Evolutionary conservation across 768 basidiomycete genomes (phyloP), one percentile per base, ranked within the genome.

Genomic region (Phanerochaete carnosa): DNA sequence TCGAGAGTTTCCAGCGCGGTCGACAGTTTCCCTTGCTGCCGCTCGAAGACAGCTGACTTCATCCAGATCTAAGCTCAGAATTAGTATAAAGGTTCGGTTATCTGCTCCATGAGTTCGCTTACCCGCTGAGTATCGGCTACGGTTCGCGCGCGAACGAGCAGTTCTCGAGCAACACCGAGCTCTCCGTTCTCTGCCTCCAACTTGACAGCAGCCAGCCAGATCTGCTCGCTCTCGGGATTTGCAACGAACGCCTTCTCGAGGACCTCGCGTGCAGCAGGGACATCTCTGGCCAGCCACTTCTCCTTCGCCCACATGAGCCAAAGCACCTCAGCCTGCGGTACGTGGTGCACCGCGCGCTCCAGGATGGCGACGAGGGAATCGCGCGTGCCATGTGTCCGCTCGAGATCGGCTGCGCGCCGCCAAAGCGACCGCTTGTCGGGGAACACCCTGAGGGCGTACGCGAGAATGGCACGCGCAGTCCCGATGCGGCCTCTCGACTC

Each of bases 291-390:
- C 16, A 94, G 70, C 96, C 96, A 99, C 72, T 94, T 92, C 77
- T 98, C 96, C 75, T 99, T 99, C 2, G 96, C 97, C 54, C 89
- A 84, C 95, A 98, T 98, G 32, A 98, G 82, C 97, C 97, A 98
- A 5, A 99, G 78, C 0, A 94, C 91, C 73, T 98, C 96, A 1
- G 95, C 95, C 65, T 95, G 93, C 0, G 96, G 97, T 67, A 94
- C 96, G 69, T 94, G 88, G 57, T 89, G 81, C 26, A 95, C 94
- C 0, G 96, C 95, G 32, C 89, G 84, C 47, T 79, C 79, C 45
- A 98, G 83, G 3, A 98, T 84, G 0, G 87, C 87, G 68, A 95
- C 87, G 29, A 97, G 80, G 45, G 89, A 86, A 67, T 93, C 89
- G 90, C 84, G 83, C 22, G 89, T 87, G 1, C 97, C 96, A 70